phyloP scores from a whole-genome alignment of 2,329 filamentous ascomycete genomes.

The Fusarium sp. region DNA sequence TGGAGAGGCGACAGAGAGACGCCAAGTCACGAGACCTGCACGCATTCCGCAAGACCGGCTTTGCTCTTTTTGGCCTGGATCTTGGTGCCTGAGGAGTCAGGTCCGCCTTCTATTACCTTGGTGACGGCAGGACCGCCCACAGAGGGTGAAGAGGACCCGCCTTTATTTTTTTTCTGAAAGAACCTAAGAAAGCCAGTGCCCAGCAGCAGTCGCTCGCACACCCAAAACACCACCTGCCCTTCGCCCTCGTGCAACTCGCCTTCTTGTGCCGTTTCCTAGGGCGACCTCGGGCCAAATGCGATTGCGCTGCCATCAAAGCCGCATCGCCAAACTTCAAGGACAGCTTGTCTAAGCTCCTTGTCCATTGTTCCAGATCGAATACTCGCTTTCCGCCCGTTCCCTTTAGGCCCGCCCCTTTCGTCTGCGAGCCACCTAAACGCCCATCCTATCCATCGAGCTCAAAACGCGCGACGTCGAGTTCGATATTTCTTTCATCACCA shows the following conservation, averaged over 20 bases:
- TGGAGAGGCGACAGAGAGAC: conserved; percentile 14
- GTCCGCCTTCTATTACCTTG: not conserved
- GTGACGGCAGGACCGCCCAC: not conserved
- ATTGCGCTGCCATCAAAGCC: conserved; percentile 45
- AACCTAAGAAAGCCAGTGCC: conserved; percentile 31
- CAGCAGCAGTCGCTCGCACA: conserved; percentile 31
- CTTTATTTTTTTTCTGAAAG: conserved; percentile 37
- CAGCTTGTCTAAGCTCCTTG: conserved; percentile 29
- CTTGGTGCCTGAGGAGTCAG: conserved; percentile 39
- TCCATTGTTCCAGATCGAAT: conserved; percentile 31
- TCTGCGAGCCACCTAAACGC: conserved; percentile 11
- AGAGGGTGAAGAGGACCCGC: conserved; percentile 14
- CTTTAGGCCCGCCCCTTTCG: conserved; percentile 16
- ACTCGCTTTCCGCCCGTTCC: conserved; percentile 8
- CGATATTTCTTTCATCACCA: conserved; percentile 24
- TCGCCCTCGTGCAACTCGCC: conserved; percentile 37
- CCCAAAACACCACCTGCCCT: conserved; percentile 41
- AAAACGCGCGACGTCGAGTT: conserved; percentile 29
- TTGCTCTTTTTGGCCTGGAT: not conserved
- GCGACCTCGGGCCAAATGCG: conserved; percentile 45
- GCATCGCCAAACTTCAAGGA: conserved; percentile 39
- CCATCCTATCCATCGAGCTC: conserved; percentile 1
- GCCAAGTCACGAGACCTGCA: conserved; percentile 36
- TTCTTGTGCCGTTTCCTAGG: conserved; percentile 47
- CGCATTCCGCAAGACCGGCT: conserved; percentile 1